Evolutionary conservation across 2,329 filamentous ascomycete genomes (phyloP), one percentile per base, ranked within the genome.

Genomic region (Aphanocladium album): DNA sequence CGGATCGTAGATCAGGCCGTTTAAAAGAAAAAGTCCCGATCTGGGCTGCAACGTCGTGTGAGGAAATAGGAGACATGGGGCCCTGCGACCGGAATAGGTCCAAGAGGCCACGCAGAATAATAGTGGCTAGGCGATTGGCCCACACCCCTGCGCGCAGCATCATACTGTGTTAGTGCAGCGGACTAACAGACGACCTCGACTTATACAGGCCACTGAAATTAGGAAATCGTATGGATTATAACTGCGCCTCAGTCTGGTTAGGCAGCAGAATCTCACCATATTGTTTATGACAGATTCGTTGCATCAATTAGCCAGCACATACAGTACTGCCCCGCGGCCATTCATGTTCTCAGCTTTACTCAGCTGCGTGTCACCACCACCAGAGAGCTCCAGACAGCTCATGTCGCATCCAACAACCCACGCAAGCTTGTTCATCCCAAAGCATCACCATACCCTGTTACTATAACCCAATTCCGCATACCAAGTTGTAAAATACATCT

Each of bases 321-420:
- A n/a, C n/a, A n/a, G n/a, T n/a, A n/a, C 21, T 27, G 23, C 54
- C 45, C 43, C 45, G 30, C 46, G 55, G 17, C 55, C 55, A 57
- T 46, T 57, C 55, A 57, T 30, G 35, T 30, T 23, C 55, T 35
- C 55, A 50, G 55, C 55, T 57, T 57, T 57, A 57, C 55, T 57
- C 55, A 57, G 55, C 55, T 27, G 30, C 4, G 30, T 39, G 54
- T 47, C 54, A 57, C 30, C 46, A 8, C 46, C 21, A 21, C 23
- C 45, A 21, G 3, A 21, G 41, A 30, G 39, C 27, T 46, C n/a
- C 23, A 45, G 7, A 25, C 30, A 46, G 53, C 54, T 33, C 54
- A 57, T 25, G 39, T 33, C 14, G 30, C 27, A 57, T 35, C 30
- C 19, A 39, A 25, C 19, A 54, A 25, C 35, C 30, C 12, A 30